A percentile compares a stretch with the other conserved stretches of the same genome.
phyloP scores from a whole-genome alignment of 192 early-diverging fungal species.

The Phycomyces blakesleeanus region DNA sequence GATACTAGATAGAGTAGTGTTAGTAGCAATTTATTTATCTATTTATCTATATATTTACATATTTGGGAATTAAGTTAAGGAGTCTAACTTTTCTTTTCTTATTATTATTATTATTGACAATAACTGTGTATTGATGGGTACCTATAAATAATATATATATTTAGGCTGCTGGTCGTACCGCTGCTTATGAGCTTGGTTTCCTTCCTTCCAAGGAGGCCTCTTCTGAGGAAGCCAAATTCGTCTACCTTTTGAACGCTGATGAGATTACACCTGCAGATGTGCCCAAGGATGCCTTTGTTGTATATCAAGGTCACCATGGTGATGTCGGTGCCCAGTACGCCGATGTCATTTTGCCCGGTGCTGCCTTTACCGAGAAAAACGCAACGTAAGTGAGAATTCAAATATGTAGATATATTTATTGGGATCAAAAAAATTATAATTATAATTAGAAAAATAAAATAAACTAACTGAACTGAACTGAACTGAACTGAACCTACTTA shows the following conservation, averaged over 20 bases:
- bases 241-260: slow-evolving; percentile 94
- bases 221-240: slow-evolving; percentile 53
- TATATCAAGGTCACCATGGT: slow-evolving; percentile 99
- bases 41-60: no score
- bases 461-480: no score
- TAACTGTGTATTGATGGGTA: no score
- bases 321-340: slow-evolving; percentile 92
- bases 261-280: slow-evolving; percentile 73
- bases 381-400: slow-evolving; percentile 61
- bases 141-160: slow-evolving; percentile 8
- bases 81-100: no score
- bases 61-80: no score
- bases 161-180: slow-evolving; percentile 79
- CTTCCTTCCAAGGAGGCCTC: slow-evolving; percentile 49
- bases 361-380: slow-evolving; percentile 95
- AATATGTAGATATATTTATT: no score
- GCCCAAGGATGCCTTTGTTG: slow-evolving; percentile 89
- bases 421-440: no score
- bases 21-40: no score
- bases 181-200: slow-evolving; percentile 90
- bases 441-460: no score
- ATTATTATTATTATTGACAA: no score
- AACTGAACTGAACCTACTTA: no score
- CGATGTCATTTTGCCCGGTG: slow-evolving; percentile 92
- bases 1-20: no score